Evolutionary conservation across 2,329 filamentous ascomycete species (phyloP), one percentile per base, ranked within the genome.

Genomic region (Elsinoe arachidis): DNA sequence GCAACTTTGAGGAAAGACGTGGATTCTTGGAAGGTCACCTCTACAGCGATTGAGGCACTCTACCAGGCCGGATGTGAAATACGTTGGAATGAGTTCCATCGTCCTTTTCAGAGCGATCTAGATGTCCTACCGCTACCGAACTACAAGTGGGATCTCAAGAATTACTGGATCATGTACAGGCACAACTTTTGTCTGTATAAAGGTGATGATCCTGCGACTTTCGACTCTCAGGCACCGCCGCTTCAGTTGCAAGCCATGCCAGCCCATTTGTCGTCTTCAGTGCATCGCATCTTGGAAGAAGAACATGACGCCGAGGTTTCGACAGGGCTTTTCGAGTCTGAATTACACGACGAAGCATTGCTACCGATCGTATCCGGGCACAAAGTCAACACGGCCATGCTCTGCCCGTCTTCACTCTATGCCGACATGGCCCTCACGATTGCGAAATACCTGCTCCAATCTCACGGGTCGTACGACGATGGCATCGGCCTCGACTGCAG

Each of bases 41-140:
- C 70, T 0, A 61, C 35, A 37, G 49, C 58, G 14, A 56, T 1
- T 34, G 84, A 71, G 76, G 82, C 35, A 78, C 81, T 56, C 14
- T 79, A 84, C 6, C 76, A 83, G 35, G 71, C 84, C 1, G 84
- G 83, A 0, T 62, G 83, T 1, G 69, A 75, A 3, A 69, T 88
- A 21, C 71, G 81, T 62, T 88, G 83, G 82, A 75, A 77, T 49
- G 83, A 83, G 66, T 84, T 78, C 62, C 79, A 84, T 64, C 68
- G 74, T 3, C 72, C 75, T 21, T 81, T 79, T 60, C 70, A 76
- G 58, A 58, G 64, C 1, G 68, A 67, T 1, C 72, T 78, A n/a
- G 67, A 71, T 0, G 67, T 85, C 2, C 66, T 84, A 1, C 70
- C 78, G 26, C 68, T 86, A 2, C 83, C 83, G 1, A 61, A 64